Base-by-base conservation (phyloP, 768 basidiomycete genomes). In the Dacryopinax primogenitus region DNA sequence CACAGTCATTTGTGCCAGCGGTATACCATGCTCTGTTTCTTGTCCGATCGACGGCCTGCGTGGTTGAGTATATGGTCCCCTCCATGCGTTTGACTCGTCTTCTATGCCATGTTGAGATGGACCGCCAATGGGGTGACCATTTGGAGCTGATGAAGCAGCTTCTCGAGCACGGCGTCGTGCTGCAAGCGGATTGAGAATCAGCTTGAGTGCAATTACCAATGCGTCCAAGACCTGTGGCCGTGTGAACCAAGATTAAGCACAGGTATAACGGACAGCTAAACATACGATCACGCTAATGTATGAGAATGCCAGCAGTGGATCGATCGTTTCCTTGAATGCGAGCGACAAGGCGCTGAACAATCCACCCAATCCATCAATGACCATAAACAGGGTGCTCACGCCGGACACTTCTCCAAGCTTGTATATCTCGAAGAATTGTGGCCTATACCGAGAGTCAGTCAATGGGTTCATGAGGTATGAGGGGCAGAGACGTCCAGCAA, bases 401-500 rank as follows among this genome's bases (percentile, higher is more conserved):
- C 90, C 89, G 23, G 82, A 70, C 37, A 87, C 85, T 32, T 58
- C 51, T 67, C 77, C 78, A 69, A 79, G 78, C 67, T 81, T 81
- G 74, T 81, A 86, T 51, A 92, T 90, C 71, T 90, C 87, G 73
- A 80, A 83, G 70, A 86, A 91, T 72, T 92, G 89, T 0, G 90
- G 83, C 0, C 77, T 77, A 30, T 3, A 18, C 3, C 18, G 18
- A 36, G 18, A 30, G 51, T 58, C 18, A 58, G 51, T 23, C 45
- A 7, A 12, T 37, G 36, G 18, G 11, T 37, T 9, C 36, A 9
- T 18, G 36, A 37, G 23, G 51, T 36, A 6, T 16, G 44, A 36
- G 32, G 37, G 18, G 23, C 3, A 23, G 41, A 44, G 41, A 44
- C 41, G 7, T 44, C 81, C 81, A 82, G 64, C 7, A 83, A 71